Conservation (phyloP, 768 basidiomycete genomes). For the Rhizopogon sp. region DNA sequence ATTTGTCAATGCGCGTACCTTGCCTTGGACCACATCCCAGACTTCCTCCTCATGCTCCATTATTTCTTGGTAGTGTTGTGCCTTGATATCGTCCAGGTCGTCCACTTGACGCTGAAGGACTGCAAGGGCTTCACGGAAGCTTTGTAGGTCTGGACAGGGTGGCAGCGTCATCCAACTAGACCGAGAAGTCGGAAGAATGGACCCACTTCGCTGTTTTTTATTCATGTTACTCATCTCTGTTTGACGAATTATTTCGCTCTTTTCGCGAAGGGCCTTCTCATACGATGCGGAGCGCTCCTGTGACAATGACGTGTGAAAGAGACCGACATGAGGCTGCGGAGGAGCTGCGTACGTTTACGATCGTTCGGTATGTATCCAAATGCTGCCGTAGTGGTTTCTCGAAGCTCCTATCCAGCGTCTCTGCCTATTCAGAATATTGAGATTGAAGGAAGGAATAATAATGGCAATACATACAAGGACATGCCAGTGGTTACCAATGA, state of each 20-base stretch:
- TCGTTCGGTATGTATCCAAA: constrained; percentile 70
- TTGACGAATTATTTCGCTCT: constrained; percentile 77
- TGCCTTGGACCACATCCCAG: constrained; percentile 89
- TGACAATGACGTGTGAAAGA: constrained; percentile 5
- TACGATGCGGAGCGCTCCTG: constrained; percentile 85
- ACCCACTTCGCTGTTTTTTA: constrained; percentile 78
- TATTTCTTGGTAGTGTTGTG: constrained; percentile 81
- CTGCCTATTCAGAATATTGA: constrained; percentile 47
- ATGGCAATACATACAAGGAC: constrained; percentile 57
- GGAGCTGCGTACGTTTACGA: constrained; percentile 52
- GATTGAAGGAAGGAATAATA: constrained; percentile 3
- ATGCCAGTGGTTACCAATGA: constrained; percentile 91
- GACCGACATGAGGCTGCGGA: constrained; percentile 1
- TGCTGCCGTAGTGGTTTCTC: constrained; percentile 87
- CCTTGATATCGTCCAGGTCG: constrained; percentile 83
- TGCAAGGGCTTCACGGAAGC: constrained; percentile 77
- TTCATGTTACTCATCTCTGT: constrained; percentile 86
- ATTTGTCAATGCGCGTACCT: constrained; percentile 39
- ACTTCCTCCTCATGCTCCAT: constrained; percentile 91
- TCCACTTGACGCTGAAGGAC: constrained; percentile 87
- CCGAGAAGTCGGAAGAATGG: constrained; percentile 1
- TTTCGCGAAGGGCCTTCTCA: constrained; percentile 76
- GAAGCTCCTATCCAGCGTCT: constrained; percentile 81
- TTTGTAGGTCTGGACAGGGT: constrained; percentile 67
- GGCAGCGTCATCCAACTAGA: constrained; percentile 6